Conservation (phyloP, 495 filamentous ascomycete genomes). For the Schizothecium vesticola region DNA sequence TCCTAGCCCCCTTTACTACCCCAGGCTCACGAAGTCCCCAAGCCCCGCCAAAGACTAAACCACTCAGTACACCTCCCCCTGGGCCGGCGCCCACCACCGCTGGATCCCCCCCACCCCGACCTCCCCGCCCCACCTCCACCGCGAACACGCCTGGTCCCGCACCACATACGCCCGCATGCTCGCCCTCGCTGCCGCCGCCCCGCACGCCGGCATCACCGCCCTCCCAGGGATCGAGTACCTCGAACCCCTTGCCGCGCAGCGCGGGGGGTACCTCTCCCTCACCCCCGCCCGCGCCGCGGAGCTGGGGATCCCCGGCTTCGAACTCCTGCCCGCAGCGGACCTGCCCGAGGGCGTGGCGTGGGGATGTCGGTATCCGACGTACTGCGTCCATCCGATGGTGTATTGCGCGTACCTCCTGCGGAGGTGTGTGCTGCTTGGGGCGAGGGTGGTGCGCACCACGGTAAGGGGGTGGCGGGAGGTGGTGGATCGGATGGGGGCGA, state of each 20-base stretch:
- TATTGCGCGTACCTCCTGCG: conserved; percentile 54
- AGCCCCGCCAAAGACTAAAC: no score
- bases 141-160: conserved; percentile 47
- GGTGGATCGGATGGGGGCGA: conserved; percentile 19
- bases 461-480: conserved; percentile 45
- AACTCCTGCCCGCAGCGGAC: conserved; percentile 32
- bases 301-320: conserved; percentile 45
- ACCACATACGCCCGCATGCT: conserved; percentile 50
- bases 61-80: conserved; percentile 61
- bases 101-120: conserved; percentile 40
- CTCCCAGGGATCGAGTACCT: conserved; percentile 56
- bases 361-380: conserved; percentile 54
- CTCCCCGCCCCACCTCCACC: conserved; percentile 8
- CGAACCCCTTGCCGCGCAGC: conserved; percentile 38
- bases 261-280: conserved; percentile 23
- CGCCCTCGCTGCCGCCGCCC: conserved; percentile 33
- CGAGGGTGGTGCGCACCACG: conserved; percentile 36
- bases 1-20: no score
- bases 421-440: conserved; percentile 47
- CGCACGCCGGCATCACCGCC: conserved; percentile 44
- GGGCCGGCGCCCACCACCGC: conserved; percentile 61
- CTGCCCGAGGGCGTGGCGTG: conserved; percentile 45
- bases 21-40: no score
- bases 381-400: conserved; percentile 57
- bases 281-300: conserved; percentile 19